Base-by-base conservation (phyloP, 1,284 basidiomycete genomes). In the Ganoderma meredithae region DNA sequence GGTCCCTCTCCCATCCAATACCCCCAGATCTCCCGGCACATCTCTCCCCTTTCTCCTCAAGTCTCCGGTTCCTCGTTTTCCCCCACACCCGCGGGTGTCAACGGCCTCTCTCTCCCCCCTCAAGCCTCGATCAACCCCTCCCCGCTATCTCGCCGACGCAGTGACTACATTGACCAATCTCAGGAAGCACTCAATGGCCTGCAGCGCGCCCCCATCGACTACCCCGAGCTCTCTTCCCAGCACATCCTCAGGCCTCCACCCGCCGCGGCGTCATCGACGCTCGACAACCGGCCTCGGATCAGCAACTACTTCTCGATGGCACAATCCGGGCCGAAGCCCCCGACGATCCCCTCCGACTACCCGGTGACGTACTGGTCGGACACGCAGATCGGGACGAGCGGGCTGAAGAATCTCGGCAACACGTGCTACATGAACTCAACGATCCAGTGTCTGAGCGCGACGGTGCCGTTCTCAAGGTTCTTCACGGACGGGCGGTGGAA, bases 361-460 rank as follows among this genome's bases (percentile, higher is more conserved):
- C 89, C 90, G 12, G 88, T 95, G 25, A 83, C 84, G 10, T 96
- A 93, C 78, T 97, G 95, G 95, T 79, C 84, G 19, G 93, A 95
- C 77, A 83, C 88, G 53, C 86, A 91, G 72, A 88, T 97, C 68
- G 95, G 94, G 19, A 88, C 92, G 44, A 92, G 93, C 0, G 97
- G 97, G 2, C 80, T 99, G 78, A 96, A 96, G 86, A 99, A 99
- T 79, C 79, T 99, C 69, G 98, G 97, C 41, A 99, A 99, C 80
- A 99, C 98, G 1, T 99, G 97, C 80, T 99, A 99, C 80, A 99
- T 99, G 96, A 99, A 99, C 80, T 95, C 97, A 39, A 97, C 96
- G 4, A 89, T 99, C 27, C 97, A 99, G 81, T 99, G 97, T 80
- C 82, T 99, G 76, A 95, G 91, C 76, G 96, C 95, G 0, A 97